Evolutionary conservation across 805 yeast species (phyloP).

Genomic region (Wickerhamomyces alni): DNA sequence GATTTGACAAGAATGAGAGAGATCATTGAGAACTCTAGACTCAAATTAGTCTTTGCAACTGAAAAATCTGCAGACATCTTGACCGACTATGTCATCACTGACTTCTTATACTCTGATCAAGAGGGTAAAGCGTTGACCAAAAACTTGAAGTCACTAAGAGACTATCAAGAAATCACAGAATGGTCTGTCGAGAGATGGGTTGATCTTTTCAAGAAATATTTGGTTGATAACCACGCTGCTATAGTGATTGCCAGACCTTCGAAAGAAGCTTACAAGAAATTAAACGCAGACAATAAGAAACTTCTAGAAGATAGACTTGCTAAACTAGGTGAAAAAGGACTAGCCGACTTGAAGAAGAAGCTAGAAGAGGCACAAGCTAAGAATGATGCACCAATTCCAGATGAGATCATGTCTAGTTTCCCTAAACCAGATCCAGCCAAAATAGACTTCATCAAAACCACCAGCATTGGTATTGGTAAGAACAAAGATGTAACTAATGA

Average conservation of each 20-base stretch:
- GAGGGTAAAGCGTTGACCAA: conserved; percentile 52
- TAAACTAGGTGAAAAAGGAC: conserved; percentile 54
- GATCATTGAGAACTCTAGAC: conserved; percentile 56
- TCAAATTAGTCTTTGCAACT: conserved; percentile 52
- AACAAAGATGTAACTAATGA: conserved; percentile 31
- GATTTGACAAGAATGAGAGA: conserved; percentile 65
- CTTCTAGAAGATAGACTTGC: conserved; percentile 43
- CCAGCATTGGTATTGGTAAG: conserved; percentile 54
- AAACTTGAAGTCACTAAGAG: conserved; percentile 51
- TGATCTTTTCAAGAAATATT: conserved; percentile 40
- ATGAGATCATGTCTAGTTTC: conserved; percentile 52
- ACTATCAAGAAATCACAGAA: conserved; percentile 40
- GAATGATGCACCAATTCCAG: conserved; percentile 78
- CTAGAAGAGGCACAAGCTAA: conserved; percentile 56
- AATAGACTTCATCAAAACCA: conserved; percentile 66
- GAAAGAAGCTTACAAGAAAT: conserved; percentile 41
- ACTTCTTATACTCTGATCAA: conserved; percentile 70
- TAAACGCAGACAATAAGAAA: conserved; percentile 46
- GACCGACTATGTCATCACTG: conserved; percentile 63
- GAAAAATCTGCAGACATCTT: conserved; percentile 60
- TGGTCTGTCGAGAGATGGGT: conserved; percentile 76
- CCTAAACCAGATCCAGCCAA: conserved; percentile 68
- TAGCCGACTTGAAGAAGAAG: conserved; percentile 40
- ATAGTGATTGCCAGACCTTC: conserved; percentile 74
- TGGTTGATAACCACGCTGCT: conserved; percentile 58